phyloP scores from a whole-genome alignment of 345 rosid species.

The Excoecaria cochinchinensis region DNA sequence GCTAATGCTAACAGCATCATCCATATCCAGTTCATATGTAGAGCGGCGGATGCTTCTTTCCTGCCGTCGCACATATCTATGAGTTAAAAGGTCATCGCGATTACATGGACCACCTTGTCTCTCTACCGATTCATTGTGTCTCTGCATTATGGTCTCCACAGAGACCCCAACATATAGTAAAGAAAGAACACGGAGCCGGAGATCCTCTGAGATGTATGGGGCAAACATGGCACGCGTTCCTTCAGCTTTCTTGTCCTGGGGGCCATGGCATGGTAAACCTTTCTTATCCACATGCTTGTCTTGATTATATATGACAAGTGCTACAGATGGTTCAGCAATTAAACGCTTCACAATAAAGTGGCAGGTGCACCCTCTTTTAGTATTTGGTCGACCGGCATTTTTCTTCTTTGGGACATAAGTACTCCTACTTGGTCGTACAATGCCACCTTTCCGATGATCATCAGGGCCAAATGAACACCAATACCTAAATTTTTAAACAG shows the following conservation, averaged over 20 bases:
- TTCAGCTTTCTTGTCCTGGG: constrained; percentile 90
- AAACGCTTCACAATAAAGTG: constrained; percentile 95
- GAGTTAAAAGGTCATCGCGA: constrained; percentile 86
- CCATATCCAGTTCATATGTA: constrained; percentile 67
- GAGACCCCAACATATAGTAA: constrained; percentile 85
- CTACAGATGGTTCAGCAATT: constrained; percentile 85
- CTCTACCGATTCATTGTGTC: constrained; percentile 90
- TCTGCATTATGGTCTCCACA: constrained; percentile 96
- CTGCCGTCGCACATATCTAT: constrained; percentile 84
- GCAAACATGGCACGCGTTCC: constrained; percentile 98
- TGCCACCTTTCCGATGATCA: constrained; percentile 86
- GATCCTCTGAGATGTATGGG: constrained; percentile 95
- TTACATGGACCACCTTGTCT: constrained; percentile 84
- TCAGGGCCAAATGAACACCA: constrained; percentile 99
- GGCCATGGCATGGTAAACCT: constrained; percentile 92
- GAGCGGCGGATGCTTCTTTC: constrained; percentile 92
- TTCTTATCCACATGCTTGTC: constrained; percentile 90
- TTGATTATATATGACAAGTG: constrained; percentile 77
- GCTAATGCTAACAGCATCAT: constrained; percentile 70
- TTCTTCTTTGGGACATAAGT: constrained; percentile 77
- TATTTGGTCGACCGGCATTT: constrained; percentile 90
- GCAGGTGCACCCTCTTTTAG: constrained; percentile 94
- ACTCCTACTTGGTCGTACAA: constrained; percentile 82
- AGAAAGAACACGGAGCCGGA: constrained; percentile 84
- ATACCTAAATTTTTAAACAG: constrained; percentile 53